Base-by-base conservation (phyloP, 23 red algal species). In the Gracilaria gracilis region DNA sequence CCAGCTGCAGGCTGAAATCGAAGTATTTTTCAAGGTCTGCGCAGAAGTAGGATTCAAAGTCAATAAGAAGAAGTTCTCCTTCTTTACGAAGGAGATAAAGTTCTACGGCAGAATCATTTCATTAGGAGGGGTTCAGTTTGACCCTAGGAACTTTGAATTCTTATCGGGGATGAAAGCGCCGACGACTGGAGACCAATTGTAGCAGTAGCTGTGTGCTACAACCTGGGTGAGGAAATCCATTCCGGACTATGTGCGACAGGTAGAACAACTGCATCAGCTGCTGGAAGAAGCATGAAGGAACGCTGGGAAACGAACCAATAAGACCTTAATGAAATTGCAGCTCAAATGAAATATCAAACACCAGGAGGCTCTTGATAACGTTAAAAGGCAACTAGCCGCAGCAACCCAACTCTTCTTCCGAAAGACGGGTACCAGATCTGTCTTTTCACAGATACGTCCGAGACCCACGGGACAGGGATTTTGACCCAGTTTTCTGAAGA, bases 381-480 rank as follows among this genome's bases (percentile, higher is more conserved):
- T 66, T 21, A 66, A 66, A n/a, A 33, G 24, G 21, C 9, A n/a
- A 7, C 39, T 88, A 34, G 65, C 84, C 21, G 0, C 40, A 88
- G 20, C 7, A 28, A 37, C 32, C n/a, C n/a, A n/a, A n/a, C n/a
- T n/a, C n/a, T n/a, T n/a, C n/a, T n/a, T n/a, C n/a, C n/a, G n/a
- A n/a, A n/a, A n/a, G n/a, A n/a, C n/a, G n/a, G n/a, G n/a, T n/a
- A n/a, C n/a, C n/a, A n/a, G n/a, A n/a, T 88, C 25, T 88, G 39
- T 88, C 69, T 77, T 65, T 88, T 88, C 17, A 77, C 64, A 19
- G 84, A 62, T 17, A 66, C 84, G 38, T 88, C 70, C 6, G 84
- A 75, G 0, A 88, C 38, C 21, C 39, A 75, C 31, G n/a, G 42
- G 84, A 27, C 84, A 36, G 65, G 28, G 21, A 29, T 75, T 29